phyloP scores from a whole-genome alignment of 768 basidiomycete species.

The Psilocybe cubensis region DNA sequence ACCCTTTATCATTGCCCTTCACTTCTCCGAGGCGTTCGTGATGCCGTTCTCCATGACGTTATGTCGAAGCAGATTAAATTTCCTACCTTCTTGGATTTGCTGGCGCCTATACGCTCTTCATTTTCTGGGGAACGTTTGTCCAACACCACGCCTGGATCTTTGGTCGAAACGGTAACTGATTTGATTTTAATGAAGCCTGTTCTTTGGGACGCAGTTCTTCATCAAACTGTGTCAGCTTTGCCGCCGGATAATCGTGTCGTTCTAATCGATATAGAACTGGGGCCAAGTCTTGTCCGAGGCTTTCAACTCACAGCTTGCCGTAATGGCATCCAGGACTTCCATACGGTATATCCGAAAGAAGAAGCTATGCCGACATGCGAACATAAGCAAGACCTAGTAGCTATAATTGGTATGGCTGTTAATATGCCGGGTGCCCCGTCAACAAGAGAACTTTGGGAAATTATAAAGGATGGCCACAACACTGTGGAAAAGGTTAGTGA shows the following conservation, averaged over 20 bases:
- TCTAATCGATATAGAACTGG: slow-evolving; percentile 56
- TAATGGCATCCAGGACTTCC: slow-evolving; percentile 15
- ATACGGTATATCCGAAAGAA: slow-evolving; percentile 27
- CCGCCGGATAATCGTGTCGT: slow-evolving; percentile 28
- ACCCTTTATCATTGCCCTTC: slow-evolving; percentile 55
- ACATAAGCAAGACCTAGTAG: slow-evolving; percentile 49
- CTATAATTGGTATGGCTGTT: slow-evolving; percentile 74
- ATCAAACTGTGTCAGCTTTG: slow-evolving; percentile 26
- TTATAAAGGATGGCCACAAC: slow-evolving; percentile 59
- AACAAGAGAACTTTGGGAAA: slow-evolving; percentile 54
- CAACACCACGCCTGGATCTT: slow-evolving; percentile 23
- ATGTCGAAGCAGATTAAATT: slow-evolving; percentile 48
- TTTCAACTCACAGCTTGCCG: slow-evolving; percentile 38
- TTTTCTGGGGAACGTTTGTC: slow-evolving; percentile 41
- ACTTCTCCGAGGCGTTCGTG: slow-evolving; percentile 34
- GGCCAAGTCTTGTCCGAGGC: slow-evolving; percentile 34
- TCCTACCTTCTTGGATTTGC: slow-evolving; percentile 49
- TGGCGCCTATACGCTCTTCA: slow-evolving; percentile 51
- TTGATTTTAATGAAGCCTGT: slow-evolving; percentile 55
- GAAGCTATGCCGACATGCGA: neutral
- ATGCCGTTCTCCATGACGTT: slow-evolving; percentile 48
- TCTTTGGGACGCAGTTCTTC: slow-evolving; percentile 51
- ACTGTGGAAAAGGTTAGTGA: slow-evolving; percentile 56
- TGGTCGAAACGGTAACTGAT: slow-evolving; percentile 48
- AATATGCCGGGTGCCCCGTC: slow-evolving; percentile 58